Conservation (phyloP, 2,329 filamentous ascomycete species). For the Sporothrix humicola region DNA sequence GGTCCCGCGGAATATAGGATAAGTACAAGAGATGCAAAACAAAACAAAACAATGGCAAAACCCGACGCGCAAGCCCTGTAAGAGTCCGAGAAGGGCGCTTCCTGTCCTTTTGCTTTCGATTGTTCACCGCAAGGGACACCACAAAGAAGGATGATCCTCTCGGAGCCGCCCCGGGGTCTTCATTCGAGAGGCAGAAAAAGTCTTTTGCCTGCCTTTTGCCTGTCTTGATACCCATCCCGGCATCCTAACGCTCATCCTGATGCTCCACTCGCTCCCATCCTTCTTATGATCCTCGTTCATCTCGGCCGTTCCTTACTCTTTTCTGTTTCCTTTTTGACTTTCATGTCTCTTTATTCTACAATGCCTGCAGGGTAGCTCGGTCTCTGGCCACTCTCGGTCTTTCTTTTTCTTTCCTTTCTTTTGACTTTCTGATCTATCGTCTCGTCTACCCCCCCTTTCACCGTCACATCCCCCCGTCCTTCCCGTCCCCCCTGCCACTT, state of each 20-base stretch:
- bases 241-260: neutral
- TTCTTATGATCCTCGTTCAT: neutral
- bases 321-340: neutral
- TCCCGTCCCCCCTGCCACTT: neutral
- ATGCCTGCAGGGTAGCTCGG: neutral
- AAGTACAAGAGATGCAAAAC: no score
- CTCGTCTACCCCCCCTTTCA: neutral
- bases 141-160: neutral
- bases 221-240: neutral
- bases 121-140: neutral
- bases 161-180: neutral
- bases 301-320: neutral
- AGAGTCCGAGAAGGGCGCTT: neutral
- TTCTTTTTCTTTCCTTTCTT: neutral
- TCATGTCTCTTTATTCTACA: neutral
- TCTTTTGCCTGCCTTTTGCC: slow-evolving; percentile 1
- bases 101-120: neutral
- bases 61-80: neutral
- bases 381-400: neutral
- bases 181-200: neutral
- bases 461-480: slow-evolving; percentile 8
- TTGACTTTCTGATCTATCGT: neutral
- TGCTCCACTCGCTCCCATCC: neutral
- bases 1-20: no score
- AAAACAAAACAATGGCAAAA: neutral